A percentile compares a stretch with the other conserved stretches of the same genome.
Evolutionary conservation across 257 asterid genomes (phyloP).

Genomic region (Fraxinus americana): DNA sequence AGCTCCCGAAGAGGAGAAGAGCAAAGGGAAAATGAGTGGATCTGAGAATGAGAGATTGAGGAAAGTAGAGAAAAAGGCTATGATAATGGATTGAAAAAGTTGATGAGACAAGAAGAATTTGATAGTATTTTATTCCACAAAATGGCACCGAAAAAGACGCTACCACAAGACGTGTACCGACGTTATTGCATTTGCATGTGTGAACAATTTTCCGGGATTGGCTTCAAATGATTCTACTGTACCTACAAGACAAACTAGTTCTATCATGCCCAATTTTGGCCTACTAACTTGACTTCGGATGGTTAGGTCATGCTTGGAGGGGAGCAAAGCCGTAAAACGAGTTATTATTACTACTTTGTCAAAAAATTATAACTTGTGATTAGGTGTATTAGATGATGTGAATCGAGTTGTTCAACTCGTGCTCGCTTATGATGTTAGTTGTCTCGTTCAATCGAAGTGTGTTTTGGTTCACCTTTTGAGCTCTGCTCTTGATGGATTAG

Average conservation of each 20-base stretch:
- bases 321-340: too few species aligned
- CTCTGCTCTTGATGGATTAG: too few species aligned
- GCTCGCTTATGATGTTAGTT: too few species aligned
- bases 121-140: neutral
- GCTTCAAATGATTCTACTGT: neutral
- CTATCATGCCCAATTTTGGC: neutral
- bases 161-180: neutral
- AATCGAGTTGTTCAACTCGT: too few species aligned
- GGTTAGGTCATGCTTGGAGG: too few species aligned
- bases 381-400: too few species aligned
- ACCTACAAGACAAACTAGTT: neutral
- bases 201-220: neutral
- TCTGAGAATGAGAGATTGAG: neutral
- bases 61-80: neutral
- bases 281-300: too few species aligned
- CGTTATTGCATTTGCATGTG: neutral
- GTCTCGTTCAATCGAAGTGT: too few species aligned
- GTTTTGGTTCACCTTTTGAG: too few species aligned
- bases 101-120: neutral
- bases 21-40: neutral
- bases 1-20: slow-evolving; percentile 3
- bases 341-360: too few species aligned
- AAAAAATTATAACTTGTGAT: too few species aligned
- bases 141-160: neutral
- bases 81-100: neutral